Evolutionary conservation across 371 early-diverging fungal genomes (phyloP).

Genomic region (Chytridium lagenaria): DNA sequence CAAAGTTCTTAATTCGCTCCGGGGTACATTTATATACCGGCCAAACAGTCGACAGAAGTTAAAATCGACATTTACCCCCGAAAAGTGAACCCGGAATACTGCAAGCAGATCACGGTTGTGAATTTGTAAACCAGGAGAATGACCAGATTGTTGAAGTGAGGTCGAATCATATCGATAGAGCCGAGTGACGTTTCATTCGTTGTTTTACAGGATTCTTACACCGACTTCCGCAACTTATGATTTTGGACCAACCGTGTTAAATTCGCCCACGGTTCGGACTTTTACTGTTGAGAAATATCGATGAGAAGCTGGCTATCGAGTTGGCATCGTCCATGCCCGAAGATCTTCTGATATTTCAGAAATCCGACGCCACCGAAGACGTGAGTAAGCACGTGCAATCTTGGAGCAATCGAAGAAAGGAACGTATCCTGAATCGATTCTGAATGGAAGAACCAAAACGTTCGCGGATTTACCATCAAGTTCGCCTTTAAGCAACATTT

Average conservation of each 20-base stretch:
- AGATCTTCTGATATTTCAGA: slow-evolving; percentile 67
- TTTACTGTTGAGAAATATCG: slow-evolving; percentile 87
- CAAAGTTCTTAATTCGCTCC: slow-evolving; percentile 88
- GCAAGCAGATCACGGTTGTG: slow-evolving; percentile 93
- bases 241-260: slow-evolving; percentile 83
- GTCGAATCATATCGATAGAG: slow-evolving; percentile 95
- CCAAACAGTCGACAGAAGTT: slow-evolving; percentile 80
- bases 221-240: slow-evolving; percentile 92
- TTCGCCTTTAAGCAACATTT: not conserved
- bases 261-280: slow-evolving; percentile 79
- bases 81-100: slow-evolving; percentile 96
- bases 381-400: not conserved
- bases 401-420: not conserved
- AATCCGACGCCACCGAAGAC: slow-evolving; percentile 14
- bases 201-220: slow-evolving; percentile 94
- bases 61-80: slow-evolving; percentile 95
- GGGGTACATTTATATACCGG: slow-evolving; percentile 84
- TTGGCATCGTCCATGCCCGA: slow-evolving; percentile 70
- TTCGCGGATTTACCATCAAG: not conserved
- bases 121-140: slow-evolving; percentile 89
- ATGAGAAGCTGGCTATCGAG: slow-evolving; percentile 47
- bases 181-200: slow-evolving; percentile 93
- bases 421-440: slow-evolving; percentile 14
- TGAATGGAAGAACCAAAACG: slow-evolving; percentile 12
- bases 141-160: slow-evolving; percentile 90